Evolutionary conservation across 2,329 filamentous ascomycete species (phyloP), one percentile per base, ranked within the genome.

Genomic region (Leptoxyphium fumago): DNA sequence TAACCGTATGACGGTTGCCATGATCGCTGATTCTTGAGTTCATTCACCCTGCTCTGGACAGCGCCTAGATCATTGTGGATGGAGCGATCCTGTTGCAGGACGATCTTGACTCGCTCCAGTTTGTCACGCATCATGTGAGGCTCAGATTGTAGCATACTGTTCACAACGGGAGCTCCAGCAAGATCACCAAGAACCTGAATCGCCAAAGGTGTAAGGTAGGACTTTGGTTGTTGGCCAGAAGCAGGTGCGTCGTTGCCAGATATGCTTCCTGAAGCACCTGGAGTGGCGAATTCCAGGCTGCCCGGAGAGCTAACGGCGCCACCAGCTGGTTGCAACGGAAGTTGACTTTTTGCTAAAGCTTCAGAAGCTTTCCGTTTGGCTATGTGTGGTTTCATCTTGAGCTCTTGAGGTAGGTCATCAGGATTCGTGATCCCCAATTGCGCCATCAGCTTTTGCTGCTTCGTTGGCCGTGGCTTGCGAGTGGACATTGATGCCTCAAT

Each of bases 381-480:
- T 49, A 75, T 78, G 49, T 82, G 79, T 0, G 80, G 79, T 60
- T 94, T 94, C 3, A 84, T 78, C 50, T 84, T 80, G 48, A 88
- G 75, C 52, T 84, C 78, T 48, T 87, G 80, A 0, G 91, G 91
- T 4, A 98, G 72, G 52, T 95, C 84, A 43, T 96, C 89, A 0
- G 86, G 85, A 52, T 93, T 86, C 2, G 88, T 81, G 10, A 96
- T 85, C 2, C 87, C 88, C 48, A 91, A 78, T 55, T 91, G 82
- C 1, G 79, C 79, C 70, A 98, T 82, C 56, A 96, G 76, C 67
- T 95, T 96, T 62, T 96, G 89, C 51, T 95, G 77, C 65, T 98
- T 98, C 0, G 91, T 98, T 8, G 91, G 91, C 8, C 91, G 80
- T 36, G 91, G 91, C 64, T 98, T 98, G 46, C 91, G 77, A 4